phyloP scores from a whole-genome alignment of 208 protist species.

The Naegleria fowleri region DNA sequence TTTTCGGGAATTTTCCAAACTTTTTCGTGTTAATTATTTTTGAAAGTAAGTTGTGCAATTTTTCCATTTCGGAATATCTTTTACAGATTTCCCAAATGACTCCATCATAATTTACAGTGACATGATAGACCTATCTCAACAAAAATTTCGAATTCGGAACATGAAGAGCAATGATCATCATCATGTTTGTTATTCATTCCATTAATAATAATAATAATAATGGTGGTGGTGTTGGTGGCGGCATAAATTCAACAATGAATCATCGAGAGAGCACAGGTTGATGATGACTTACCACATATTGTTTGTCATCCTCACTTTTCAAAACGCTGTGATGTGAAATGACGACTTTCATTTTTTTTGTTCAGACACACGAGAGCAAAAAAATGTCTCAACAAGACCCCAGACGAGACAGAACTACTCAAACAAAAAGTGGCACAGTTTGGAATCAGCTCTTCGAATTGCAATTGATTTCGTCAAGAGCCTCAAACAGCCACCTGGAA shows the following conservation, averaged over 20 bases:
- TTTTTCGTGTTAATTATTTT: not conserved
- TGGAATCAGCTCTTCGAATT: no score
- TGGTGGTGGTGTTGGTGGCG: no score
- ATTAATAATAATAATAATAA: no score
- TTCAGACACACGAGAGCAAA: no score
- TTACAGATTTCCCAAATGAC: not conserved
- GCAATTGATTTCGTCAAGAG: no score
- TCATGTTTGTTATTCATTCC: not conserved
- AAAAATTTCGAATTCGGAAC: not conserved
- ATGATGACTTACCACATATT: conserved; percentile 7
- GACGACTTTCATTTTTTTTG: not conserved
- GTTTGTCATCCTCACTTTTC: not conserved
- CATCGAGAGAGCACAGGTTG: not conserved
- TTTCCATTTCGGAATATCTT: not conserved
- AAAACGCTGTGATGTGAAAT: not conserved
- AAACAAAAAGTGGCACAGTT: no score
- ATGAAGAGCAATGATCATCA: no score
- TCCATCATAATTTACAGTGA: not conserved
- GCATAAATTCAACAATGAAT: not conserved
- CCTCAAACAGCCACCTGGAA: no score
- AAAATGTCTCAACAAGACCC: no score
- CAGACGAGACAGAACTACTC: no score
- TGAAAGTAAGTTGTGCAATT: not conserved
- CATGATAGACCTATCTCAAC: not conserved
- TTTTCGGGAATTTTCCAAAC: conserved; percentile 3